Conservation (phyloP, 345 rosid genomes). For the Erodium maritimum region DNA sequence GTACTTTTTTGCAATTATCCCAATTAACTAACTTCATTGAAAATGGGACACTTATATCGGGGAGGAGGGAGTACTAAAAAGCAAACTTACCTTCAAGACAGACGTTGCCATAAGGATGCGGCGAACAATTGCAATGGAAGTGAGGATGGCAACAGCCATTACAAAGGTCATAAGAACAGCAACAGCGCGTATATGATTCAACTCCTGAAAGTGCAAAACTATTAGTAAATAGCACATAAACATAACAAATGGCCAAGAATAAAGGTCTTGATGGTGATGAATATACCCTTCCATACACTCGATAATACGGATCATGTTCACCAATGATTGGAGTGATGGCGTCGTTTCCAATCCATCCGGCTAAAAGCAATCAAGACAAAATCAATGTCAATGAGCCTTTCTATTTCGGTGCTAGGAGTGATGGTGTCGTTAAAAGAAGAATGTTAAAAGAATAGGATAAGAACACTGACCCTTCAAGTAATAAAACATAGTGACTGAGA, state of each 20-base stretch:
- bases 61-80: not conserved
- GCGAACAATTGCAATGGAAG: constrained; percentile 84
- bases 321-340: constrained; percentile 87
- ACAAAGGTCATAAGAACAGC: constrained; percentile 73
- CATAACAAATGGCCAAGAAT: constrained; percentile 1
- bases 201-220: constrained; percentile 50
- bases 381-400: constrained; percentile 10
- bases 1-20: too few species aligned
- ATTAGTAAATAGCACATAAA: constrained; percentile 4
- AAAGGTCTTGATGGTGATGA: constrained; percentile 1
- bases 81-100: constrained; percentile 69
- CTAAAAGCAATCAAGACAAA: constrained; percentile 27
- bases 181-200: constrained; percentile 57
- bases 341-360: constrained; percentile 95
- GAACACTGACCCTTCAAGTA: constrained; percentile 64
- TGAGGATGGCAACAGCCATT: constrained; percentile 62
- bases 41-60: too few species aligned
- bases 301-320: constrained; percentile 72
- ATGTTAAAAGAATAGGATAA: not conserved
- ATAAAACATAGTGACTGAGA: constrained; percentile 73
- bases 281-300: constrained; percentile 69
- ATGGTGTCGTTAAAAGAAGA: too few species aligned
- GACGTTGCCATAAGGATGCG: constrained; percentile 94
- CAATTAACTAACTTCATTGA: too few species aligned
- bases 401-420: too few species aligned